Percentiles rank a stretch among this genome's conserved stretches.
Evolutionary conservation across 2,329 filamentous ascomycete genomes (phyloP).

Genomic region (Monosporascus sp.): DNA sequence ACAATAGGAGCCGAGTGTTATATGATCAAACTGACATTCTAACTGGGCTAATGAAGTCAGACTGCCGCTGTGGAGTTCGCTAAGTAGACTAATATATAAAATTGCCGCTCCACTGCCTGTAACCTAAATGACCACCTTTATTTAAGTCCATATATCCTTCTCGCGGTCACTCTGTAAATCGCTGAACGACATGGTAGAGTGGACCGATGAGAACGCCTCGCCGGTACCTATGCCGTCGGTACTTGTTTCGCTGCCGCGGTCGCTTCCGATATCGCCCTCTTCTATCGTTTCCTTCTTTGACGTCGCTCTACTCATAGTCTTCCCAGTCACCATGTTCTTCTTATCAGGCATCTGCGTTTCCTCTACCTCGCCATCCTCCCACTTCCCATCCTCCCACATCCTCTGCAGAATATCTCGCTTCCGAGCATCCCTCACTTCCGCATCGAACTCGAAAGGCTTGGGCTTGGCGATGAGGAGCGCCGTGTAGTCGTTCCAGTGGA

Average conservation of each 20-base stretch:
- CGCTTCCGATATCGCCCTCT: background rate
- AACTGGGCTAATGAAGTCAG: too few species aligned
- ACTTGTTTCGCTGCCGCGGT: background rate
- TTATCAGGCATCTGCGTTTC: slow-evolving; percentile 2
- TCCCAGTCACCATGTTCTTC: too few species aligned
- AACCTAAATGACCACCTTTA: background rate
- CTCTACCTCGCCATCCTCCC: slow-evolving; percentile 25
- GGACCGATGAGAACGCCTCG: background rate
- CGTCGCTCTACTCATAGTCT: slow-evolving; percentile 26
- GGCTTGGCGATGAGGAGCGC: slow-evolving; percentile 41
- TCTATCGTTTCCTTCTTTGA: slow-evolving; percentile 21
- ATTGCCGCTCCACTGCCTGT: too few species aligned
- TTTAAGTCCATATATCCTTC: background rate
- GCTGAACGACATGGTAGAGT: background rate
- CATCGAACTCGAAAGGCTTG: slow-evolving; percentile 32
- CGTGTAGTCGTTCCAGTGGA: slow-evolving; percentile 40
- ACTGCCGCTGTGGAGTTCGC: too few species aligned
- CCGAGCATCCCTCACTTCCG: slow-evolving; percentile 20
- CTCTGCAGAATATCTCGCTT: slow-evolving; percentile 18
- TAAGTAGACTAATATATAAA: too few species aligned
- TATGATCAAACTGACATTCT: too few species aligned
- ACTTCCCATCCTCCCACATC: slow-evolving; percentile 32
- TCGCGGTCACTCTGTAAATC: background rate
- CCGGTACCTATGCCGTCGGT: background rate
- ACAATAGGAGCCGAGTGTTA: too few species aligned